Percentiles rank a stretch among this genome's conserved stretches.
Conservation (phyloP, 2,329 filamentous ascomycete species). For the Exophiala spinifera region DNA sequence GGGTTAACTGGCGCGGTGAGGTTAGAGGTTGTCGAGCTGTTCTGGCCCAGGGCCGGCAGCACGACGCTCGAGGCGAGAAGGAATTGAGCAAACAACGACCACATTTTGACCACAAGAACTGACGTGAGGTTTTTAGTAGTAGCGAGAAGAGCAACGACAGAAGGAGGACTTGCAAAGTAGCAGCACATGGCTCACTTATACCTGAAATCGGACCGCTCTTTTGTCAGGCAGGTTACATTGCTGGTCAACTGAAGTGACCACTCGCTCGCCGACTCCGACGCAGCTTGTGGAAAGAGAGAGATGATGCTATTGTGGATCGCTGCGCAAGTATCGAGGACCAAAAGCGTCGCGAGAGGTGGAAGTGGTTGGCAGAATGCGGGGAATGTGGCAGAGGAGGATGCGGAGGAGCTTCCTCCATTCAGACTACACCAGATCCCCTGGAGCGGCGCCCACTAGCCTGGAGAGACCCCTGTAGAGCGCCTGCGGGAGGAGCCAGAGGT, state of each 20-base stretch:
- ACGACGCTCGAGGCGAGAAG: slow-evolving; percentile 10
- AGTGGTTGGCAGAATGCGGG: neutral
- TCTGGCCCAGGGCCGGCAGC: slow-evolving; percentile 19
- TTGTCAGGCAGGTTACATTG: neutral
- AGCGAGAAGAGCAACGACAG: no score
- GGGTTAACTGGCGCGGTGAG: slow-evolving; percentile 25
- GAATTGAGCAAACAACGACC: slow-evolving; percentile 2
- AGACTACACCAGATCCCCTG: no score
- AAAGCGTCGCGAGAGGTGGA: neutral
- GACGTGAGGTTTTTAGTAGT: neutral
- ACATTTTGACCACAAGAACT: slow-evolving; percentile 3
- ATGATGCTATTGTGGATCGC: slow-evolving; percentile 3
- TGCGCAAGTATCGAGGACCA: neutral
- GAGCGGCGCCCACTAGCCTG: no score
- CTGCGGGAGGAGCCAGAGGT: no score
- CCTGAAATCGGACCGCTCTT: neutral
- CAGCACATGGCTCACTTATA: neutral
- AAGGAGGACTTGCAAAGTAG: neutral
- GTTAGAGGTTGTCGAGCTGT: slow-evolving; percentile 14
- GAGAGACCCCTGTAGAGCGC: no score
- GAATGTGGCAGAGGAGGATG: neutral
- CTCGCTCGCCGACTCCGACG: neutral
- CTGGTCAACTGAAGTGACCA: neutral
- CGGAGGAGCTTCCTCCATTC: neutral
- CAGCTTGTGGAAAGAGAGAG: neutral